Percentiles rank a stretch among this genome's conserved stretches.
phyloP scores from a whole-genome alignment of 805 yeast species.

The Metschnikowia kofuensis region DNA sequence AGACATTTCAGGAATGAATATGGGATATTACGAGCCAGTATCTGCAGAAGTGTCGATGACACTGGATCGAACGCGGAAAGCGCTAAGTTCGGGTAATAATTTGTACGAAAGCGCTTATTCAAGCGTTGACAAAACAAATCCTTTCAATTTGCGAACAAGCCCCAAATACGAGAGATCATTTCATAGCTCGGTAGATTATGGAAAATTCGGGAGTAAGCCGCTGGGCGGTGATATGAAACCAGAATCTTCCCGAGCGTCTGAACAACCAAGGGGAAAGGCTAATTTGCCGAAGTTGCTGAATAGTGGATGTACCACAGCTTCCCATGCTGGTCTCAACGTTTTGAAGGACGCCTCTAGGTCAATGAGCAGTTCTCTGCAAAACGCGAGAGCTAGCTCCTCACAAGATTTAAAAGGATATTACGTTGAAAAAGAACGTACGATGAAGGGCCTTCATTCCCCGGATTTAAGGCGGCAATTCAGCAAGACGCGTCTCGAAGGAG shows the following conservation, averaged over 20 bases:
- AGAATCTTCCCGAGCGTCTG: background rate
- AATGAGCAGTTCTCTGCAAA: background rate
- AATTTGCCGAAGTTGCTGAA: slow-evolving; percentile 33
- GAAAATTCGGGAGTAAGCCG: background rate
- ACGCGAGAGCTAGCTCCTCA: slow-evolving; percentile 16
- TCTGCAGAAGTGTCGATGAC: slow-evolving; percentile 1
- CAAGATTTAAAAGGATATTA: slow-evolving; percentile 19
- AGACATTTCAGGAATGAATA: slow-evolving; percentile 5
- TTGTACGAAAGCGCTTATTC: background rate
- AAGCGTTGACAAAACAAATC: background rate
- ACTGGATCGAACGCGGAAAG: slow-evolving; percentile 4
- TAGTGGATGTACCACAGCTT: slow-evolving; percentile 28
- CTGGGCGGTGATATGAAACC: background rate
- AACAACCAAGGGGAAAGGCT: slow-evolving; percentile 26
- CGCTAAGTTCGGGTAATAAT: slow-evolving; percentile 7
- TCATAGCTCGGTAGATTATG: slow-evolving; percentile 8
- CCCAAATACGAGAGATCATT: slow-evolving; percentile 10
- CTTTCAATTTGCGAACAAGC: slow-evolving; percentile 5
- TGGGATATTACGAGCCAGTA: slow-evolving; percentile 3
- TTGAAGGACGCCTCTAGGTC: slow-evolving; percentile 26
- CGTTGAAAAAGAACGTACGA: slow-evolving; percentile 10
- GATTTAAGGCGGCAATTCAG: slow-evolving; percentile 18
- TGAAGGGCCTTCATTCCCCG: slow-evolving; percentile 24
- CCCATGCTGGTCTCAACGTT: slow-evolving; percentile 38
- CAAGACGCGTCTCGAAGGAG: slow-evolving; percentile 8